Evolutionary conservation across 2,329 filamentous ascomycete species (phyloP), one percentile per base, ranked within the genome.

Genomic region (Chaetomiaceae sp.): DNA sequence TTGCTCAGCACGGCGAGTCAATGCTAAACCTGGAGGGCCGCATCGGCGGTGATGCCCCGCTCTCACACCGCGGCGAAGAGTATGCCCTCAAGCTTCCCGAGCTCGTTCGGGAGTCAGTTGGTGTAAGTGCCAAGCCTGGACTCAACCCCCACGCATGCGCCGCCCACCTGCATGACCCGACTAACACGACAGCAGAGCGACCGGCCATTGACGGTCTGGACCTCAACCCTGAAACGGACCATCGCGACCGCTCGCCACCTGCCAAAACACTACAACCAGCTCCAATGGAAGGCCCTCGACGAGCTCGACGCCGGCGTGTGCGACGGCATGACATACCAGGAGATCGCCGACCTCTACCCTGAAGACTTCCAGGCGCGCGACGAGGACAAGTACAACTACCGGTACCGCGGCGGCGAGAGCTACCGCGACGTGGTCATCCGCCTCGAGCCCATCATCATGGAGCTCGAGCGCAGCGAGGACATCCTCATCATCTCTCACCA

Each of bases 381-480:
- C 70, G 90, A 96, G 62, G 94, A 99, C 78, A 99, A 99, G 73
- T 97, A 97, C 82, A 97, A 99, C 75, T 99, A 99, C 74, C 90
- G 94, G 53, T 99, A 99, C 72, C 87, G 94, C 5, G 94, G 94
- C 59, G 94, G 94, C 50, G 94, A 99, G 74, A 95, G 89, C 57
- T 86, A 99, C 71, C 89, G 92, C 52, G 94, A 99, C 66, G 92
- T 99, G 1, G 94, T 99, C 37, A 97, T 96, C 65, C 90, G 94
- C 1, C 84, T 99, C 0, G 94, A 99, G 68, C 94, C 94, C 58
- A 99, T 99, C 72, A 99, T 99, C 73, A 99, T 99, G 94, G 94
- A 99, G 70, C 79, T 99, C 48, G 94, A 99, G 72, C 84, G 94
- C 58, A 90, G 87, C 63, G 94, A 97, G 71, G 95, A 99, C 67